These are phyloP conservation scores for Coelastrella sp. DNA, from an alignment of 139 green algal species.

Conservation along the genomic window DNA sequence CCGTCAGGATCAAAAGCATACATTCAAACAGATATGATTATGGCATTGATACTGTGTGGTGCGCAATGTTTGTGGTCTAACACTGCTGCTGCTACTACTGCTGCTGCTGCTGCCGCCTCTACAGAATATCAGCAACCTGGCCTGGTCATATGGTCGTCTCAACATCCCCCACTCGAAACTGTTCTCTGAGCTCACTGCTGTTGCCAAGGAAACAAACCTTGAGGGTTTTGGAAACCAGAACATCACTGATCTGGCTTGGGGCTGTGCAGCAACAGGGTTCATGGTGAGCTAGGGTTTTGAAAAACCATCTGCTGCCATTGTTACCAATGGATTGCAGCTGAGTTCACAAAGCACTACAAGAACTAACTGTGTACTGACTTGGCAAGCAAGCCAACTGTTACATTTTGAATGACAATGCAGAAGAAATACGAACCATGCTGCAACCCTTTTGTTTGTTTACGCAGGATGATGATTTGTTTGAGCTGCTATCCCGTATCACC, in stretches of 20 bases:
- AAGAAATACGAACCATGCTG: neutral
- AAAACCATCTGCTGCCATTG: too few relatives aligned
- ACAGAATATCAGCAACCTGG: conserved; percentile 39
- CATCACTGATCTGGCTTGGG: conserved; percentile 45
- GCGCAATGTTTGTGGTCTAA: neutral
- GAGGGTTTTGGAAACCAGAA: conserved; percentile 42
- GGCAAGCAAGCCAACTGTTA: too few relatives aligned
- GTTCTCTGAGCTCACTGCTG: conserved; percentile 6
- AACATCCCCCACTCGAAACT: neutral
- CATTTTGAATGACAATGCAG: neutral
- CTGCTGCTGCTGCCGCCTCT: conserved; percentile 7
- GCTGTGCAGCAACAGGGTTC: neutral
- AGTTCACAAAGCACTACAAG: too few relatives aligned
- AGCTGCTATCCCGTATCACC: neutral
- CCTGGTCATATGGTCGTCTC: conserved; percentile 18
- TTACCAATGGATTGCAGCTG: too few relatives aligned
- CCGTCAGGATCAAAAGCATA: too few relatives aligned
- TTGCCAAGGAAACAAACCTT: neutral
- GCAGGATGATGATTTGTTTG: conserved; percentile 39
- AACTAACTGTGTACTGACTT: too few relatives aligned
- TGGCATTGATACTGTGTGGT: neutral
- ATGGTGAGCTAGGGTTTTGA: conserved; percentile 23
- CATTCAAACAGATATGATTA: neutral
- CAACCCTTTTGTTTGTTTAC: too few relatives aligned
- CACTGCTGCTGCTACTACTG: neutral